Evolutionary conservation across 139 green algal genomes (phyloP).

Genomic region (Protoeuglena noctilucae): DNA sequence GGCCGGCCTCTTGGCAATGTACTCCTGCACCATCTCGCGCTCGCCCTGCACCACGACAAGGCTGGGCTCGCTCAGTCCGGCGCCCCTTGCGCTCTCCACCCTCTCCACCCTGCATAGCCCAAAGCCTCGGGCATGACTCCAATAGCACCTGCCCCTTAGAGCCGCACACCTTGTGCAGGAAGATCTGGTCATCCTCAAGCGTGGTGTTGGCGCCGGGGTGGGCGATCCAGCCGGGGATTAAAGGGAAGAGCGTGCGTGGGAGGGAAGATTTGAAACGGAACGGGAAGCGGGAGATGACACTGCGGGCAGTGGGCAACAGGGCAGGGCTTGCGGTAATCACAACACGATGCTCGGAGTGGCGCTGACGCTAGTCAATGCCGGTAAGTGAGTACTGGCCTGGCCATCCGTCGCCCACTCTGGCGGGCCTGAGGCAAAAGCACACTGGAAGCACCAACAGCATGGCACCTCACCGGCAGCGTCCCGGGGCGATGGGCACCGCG

Average conservation of each 20-base stretch:
- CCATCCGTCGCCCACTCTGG: too few relatives aligned
- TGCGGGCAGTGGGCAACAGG: too few relatives aligned
- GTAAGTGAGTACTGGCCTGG: too few relatives aligned
- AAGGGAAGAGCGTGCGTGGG: conserved; percentile 8
- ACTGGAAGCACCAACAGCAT: too few relatives aligned
- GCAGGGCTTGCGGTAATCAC: too few relatives aligned
- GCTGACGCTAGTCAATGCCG: too few relatives aligned
- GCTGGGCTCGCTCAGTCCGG: too few relatives aligned
- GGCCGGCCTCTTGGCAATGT: conserved; percentile 2
- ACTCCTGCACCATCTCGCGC: conserved; percentile 7
- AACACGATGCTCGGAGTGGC: too few relatives aligned
- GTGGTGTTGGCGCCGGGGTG: conserved; percentile 28
- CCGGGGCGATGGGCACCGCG: conserved; percentile 17
- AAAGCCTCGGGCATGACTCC: too few relatives aligned
- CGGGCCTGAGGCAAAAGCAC: too few relatives aligned
- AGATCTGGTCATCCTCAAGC: conserved; percentile 37
- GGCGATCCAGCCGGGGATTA: conserved; percentile 12
- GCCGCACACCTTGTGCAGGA: conserved; percentile 22
- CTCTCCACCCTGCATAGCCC: too few relatives aligned
- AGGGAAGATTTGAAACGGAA: conserved; percentile 31
- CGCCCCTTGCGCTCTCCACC: too few relatives aligned
- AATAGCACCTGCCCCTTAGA: conserved; percentile 16
- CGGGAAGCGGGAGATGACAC: conserved; percentile 25
- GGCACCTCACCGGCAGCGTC: conserved; percentile 22
- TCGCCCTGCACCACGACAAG: background rate